Base-by-base conservation (phyloP, 345 rosid species). In the Conringia planisiliqua region DNA sequence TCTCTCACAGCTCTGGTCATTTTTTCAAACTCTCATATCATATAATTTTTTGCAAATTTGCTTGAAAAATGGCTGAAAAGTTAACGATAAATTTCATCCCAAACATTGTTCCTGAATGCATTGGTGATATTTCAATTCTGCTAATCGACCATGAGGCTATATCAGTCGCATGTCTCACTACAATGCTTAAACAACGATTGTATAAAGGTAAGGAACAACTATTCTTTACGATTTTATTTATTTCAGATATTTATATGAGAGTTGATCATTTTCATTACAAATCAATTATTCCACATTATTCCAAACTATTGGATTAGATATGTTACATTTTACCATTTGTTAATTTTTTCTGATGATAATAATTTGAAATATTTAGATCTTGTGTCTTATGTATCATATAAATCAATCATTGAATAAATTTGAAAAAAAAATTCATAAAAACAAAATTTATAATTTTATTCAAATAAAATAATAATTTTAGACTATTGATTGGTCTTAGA, bases 131-230 rank as follows among this genome's bases (percentile, higher is more conserved):
- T 26, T 47, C 30, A 2, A 36, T 76, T 13, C 18, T 76, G 32
- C 33, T 76, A 3, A 70, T 76, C 14, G 80, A 76, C 3, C 18
- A 69, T 70, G 80, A 76, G 4, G 9, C 12, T 8, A 2, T 18
- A 38, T 52, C 70, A 43, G 13, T 52, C 9, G 10, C 59, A 3
- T 69, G 66, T 26, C 71, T 76, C 51, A 61, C 32, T 12, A 14
- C 33, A 69, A 62, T 69, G 42, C 66, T 76, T 36, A 29, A 40
- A 52, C 6, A 10, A 0, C n/a, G 38, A 43, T 69, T 65, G 0
- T 26, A 43, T 17, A 62, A 43, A 6, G 75, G 79, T 76, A 68
- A 42, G 16, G 2, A 33, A 20, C 3, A 13, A 20, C 3, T 4
- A 16, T 13, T 35, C 10, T 6, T 10, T 26, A 1, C 17, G 14